Percentiles rank a stretch among this genome's conserved stretches.
phyloP scores from a whole-genome alignment of 2,329 filamentous ascomycete species.

The Aquanectria penicillioides region DNA sequence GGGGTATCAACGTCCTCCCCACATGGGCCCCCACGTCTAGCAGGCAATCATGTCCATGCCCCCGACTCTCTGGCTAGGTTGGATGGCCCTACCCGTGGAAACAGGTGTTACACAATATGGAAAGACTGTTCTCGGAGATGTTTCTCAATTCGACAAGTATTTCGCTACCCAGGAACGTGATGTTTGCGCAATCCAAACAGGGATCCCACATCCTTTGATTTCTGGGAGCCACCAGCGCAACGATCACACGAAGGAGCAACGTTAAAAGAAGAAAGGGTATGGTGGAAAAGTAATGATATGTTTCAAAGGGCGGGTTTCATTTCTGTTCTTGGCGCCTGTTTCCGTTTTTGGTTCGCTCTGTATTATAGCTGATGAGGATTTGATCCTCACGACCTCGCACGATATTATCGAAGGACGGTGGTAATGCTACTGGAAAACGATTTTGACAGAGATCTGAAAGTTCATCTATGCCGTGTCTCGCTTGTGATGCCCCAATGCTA shows the following conservation, averaged over 20 bases:
- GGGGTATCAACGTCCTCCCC: conserved; percentile 25
- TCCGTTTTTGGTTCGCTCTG: not conserved
- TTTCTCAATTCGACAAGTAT: too few species aligned
- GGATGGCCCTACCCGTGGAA: too few species aligned
- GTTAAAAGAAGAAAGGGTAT: too few species aligned
- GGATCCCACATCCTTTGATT: too few species aligned
- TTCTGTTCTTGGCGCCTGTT: not conserved
- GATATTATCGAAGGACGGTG: not conserved
- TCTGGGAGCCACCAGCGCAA: too few species aligned
- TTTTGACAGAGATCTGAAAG: not conserved
- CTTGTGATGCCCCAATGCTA: too few species aligned
- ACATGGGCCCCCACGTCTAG: conserved; percentile 28
- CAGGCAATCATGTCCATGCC: not conserved
- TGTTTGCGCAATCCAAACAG: too few species aligned
- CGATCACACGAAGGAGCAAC: too few species aligned
- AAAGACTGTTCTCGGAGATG: too few species aligned
- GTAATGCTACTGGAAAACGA: not conserved
- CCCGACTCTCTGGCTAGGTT: not conserved
- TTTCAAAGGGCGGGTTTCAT: not conserved
- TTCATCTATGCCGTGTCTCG: too few species aligned
- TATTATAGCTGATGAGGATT: conserved; percentile 2
- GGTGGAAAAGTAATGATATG: too few species aligned
- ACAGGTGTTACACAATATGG: not conserved
- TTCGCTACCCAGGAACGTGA: too few species aligned
- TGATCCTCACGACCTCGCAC: conserved; percentile 2